Conservation (phyloP, 1,284 basidiomycete species). For the Porodaedalea pini region DNA sequence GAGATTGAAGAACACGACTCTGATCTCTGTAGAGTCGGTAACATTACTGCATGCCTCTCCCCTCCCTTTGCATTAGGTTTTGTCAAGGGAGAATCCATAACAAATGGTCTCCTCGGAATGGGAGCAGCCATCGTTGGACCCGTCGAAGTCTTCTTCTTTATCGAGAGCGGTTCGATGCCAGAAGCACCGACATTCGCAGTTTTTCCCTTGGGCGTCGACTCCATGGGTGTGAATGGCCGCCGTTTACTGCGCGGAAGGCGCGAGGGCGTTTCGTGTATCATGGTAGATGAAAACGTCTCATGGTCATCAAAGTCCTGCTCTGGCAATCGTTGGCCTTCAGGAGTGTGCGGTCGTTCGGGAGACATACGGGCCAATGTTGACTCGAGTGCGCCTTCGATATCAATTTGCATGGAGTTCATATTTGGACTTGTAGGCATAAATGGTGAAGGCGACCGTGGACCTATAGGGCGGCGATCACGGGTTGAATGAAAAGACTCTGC, state of each 20-base stretch:
- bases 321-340: conserved; percentile 6
- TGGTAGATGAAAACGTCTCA: neutral
- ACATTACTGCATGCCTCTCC: neutral
- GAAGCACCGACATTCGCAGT: conserved; percentile 22
- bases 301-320: neutral
- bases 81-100: conserved; percentile 48
- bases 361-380: conserved; percentile 34
- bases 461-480: conserved; percentile 57
- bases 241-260: conserved; percentile 66
- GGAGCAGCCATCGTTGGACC: conserved; percentile 32
- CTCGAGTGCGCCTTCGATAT: conserved; percentile 43
- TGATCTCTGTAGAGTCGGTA: neutral
- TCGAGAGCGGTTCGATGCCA: conserved; percentile 65
- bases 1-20: conserved; percentile 3
- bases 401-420: conserved; percentile 26
- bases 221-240: conserved; percentile 54
- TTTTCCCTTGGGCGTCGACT: conserved; percentile 45
- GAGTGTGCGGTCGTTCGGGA: conserved; percentile 13
- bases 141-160: conserved; percentile 74
- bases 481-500: conserved; percentile 39
- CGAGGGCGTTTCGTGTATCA: conserved; percentile 33
- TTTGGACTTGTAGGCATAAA: conserved; percentile 40
- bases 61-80: neutral
- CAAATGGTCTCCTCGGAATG: conserved; percentile 42
- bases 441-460: conserved; percentile 70